Evolutionary conservation across 2,329 filamentous ascomycete genomes (phyloP), one percentile per base, ranked within the genome.

Genomic region (Cordyceps fumosorosea): DNA sequence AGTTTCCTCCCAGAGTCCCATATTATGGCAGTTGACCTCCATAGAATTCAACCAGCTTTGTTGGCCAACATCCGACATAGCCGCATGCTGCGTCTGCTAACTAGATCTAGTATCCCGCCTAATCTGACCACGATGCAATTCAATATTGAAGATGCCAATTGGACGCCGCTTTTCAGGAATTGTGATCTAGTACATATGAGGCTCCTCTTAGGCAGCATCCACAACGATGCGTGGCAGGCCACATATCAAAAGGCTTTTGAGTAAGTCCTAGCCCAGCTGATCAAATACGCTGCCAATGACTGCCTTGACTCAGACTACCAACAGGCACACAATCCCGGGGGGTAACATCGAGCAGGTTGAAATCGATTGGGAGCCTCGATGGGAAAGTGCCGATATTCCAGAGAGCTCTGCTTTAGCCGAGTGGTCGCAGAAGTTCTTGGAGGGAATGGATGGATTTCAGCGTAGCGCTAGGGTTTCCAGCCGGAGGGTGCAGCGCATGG

Each of bases 331-430:
- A 29, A 86, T 86, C 67, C 91, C 87, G 1, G 81, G 78, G 47
- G 93, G 93, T 59, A 83, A 82, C 71, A 81, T 97, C 60, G 92
- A 98, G 74, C 91, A 96, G 67, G 84, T 96, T 55, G 93, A 98
- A 72, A 89, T 98, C 60, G 92, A 98, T 74, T 90, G 90, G 74
- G 79, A 83, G 55, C 91, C 91, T 20, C 85, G 85, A 58, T 89
- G 86, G 69, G 88, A 91, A 66, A 85, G 89, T 67, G 81, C 83
- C 40, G 84, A 84, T 1, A 75, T 89, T 18, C 80, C 83, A 12
- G 66, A 75, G 3, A 76, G 84, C 44, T 85, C 87, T 11, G 77
- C 81, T 34, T 77, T 93, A 18, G 75, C 78, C 48, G 77, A 84
- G 67, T 96, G 92, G 92, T 88, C 88, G 65, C 76, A 84, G 29